phyloP scores from a whole-genome alignment of 2,329 filamentous ascomycete species.

The Chaetomiaceae sp. region DNA sequence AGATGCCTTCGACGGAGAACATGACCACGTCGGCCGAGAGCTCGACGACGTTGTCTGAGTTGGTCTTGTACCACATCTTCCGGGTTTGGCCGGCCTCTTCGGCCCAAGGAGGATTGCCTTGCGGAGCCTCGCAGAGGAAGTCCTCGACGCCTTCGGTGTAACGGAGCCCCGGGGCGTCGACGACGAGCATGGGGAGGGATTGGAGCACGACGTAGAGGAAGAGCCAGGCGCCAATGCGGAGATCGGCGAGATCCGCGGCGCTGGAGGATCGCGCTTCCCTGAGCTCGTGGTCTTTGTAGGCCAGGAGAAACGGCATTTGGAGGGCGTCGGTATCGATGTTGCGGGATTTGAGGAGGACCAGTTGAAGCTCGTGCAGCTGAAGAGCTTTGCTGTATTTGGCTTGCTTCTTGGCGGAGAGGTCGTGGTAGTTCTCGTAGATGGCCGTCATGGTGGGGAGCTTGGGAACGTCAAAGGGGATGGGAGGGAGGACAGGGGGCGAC shows the following conservation, averaged over 20 bases:
- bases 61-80: slow-evolving; percentile 71
- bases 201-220: slow-evolving; percentile 77
- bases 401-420: slow-evolving; percentile 68
- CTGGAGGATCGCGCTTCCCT: slow-evolving; percentile 61
- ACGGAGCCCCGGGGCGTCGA: slow-evolving; percentile 67
- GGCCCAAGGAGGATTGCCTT: slow-evolving; percentile 69
- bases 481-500: slow-evolving; percentile 82
- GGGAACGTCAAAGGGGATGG: slow-evolving; percentile 85
- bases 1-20: slow-evolving; percentile 57
- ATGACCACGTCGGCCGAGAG: slow-evolving; percentile 56
- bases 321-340: slow-evolving; percentile 65
- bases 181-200: slow-evolving; percentile 69
- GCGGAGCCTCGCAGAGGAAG: slow-evolving; percentile 72
- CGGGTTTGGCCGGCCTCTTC: slow-evolving; percentile 58
- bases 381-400: slow-evolving; percentile 66
- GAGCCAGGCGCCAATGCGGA: slow-evolving; percentile 73
- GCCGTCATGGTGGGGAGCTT: slow-evolving; percentile 65
- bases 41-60: slow-evolving; percentile 51
- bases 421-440: slow-evolving; percentile 59
- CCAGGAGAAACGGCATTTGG: slow-evolving; percentile 58
- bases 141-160: slow-evolving; percentile 72
- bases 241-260: slow-evolving; percentile 63
- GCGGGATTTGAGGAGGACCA: slow-evolving; percentile 74
- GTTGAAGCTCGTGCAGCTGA: slow-evolving; percentile 71
- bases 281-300: slow-evolving; percentile 67